Conservation (phyloP, 805 yeast genomes). For the Yamadazyma olivae region DNA sequence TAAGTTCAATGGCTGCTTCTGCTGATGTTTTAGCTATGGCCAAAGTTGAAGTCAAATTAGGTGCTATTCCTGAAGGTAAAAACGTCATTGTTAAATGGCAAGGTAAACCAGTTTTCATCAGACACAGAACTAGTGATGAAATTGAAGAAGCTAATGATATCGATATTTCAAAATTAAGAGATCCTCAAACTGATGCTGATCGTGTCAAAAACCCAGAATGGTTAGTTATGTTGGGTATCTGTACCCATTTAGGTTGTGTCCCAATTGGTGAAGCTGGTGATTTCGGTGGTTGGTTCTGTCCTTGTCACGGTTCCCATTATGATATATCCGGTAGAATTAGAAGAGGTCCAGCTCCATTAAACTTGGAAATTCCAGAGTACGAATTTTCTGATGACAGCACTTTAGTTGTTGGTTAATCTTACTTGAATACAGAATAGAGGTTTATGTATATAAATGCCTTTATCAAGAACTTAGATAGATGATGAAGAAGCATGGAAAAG, state of each 20-base stretch:
- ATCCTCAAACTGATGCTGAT: slow-evolving; percentile 89
- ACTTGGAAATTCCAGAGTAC: slow-evolving; percentile 94
- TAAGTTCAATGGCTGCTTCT: slow-evolving; percentile 93
- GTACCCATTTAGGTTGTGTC: slow-evolving; percentile 99
- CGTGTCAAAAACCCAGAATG: slow-evolving; percentile 97
- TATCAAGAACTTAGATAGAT: too few relatives aligned
- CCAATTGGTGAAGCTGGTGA: slow-evolving; percentile 99
- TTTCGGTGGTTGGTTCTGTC: slow-evolving; percentile 99
- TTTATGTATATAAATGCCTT: too few relatives aligned
- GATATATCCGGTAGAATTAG: slow-evolving; percentile 99
- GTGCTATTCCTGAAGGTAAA: slow-evolving; percentile 94
- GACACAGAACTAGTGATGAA: slow-evolving; percentile 95
- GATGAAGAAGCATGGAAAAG: not conserved
- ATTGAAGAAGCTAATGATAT: slow-evolving; percentile 90
- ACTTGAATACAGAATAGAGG: too few relatives aligned
- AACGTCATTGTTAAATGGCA: slow-evolving; percentile 99
- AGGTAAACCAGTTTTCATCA: slow-evolving; percentile 99
- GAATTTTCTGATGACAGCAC: slow-evolving; percentile 76
- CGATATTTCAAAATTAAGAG: slow-evolving; percentile 77
- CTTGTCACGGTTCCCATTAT: slow-evolving; percentile 99
- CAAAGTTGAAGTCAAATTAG: slow-evolving; percentile 94
- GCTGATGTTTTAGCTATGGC: slow-evolving; percentile 99
- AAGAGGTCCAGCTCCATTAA: slow-evolving; percentile 99
- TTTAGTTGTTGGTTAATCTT: slow-evolving; percentile 76
- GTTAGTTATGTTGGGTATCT: slow-evolving; percentile 98